Evolutionary conservation across 495 filamentous ascomycete species (phyloP).

Genomic region (Hyphodiscus hymeniophilus): DNA sequence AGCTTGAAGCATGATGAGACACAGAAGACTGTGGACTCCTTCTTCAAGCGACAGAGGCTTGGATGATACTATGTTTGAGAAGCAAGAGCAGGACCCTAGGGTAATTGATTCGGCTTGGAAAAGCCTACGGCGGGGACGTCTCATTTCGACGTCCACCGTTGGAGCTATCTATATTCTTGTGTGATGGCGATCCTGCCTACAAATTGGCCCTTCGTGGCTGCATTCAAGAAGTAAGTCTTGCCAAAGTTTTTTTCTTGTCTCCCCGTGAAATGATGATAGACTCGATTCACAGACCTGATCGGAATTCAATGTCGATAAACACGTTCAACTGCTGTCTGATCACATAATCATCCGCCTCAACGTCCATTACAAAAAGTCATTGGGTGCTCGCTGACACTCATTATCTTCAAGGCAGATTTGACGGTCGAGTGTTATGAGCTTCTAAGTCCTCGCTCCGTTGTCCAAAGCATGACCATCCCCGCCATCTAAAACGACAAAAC

Average conservation of each 20-base stretch:
- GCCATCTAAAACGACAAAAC: too few relatives aligned
- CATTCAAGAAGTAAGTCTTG: constrained; percentile 6
- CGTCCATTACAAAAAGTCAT: too few relatives aligned
- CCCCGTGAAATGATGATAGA: constrained; percentile 49
- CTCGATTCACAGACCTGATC: constrained; percentile 78
- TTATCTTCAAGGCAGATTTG: too few relatives aligned
- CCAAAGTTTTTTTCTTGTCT: constrained; percentile 5
- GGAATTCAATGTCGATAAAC: constrained; percentile 55
- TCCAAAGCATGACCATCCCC: too few relatives aligned
- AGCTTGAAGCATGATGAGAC: constrained; percentile 62
- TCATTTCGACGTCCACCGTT: too few relatives aligned
- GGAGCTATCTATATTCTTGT: too few relatives aligned
- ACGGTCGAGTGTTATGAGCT: too few relatives aligned
- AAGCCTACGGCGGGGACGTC: too few relatives aligned
- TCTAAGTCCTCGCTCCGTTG: too few relatives aligned
- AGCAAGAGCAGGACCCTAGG: not conserved
- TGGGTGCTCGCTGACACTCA: too few relatives aligned
- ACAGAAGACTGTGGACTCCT: constrained; percentile 68
- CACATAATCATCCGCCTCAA: constrained; percentile 15
- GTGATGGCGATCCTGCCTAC: too few relatives aligned
- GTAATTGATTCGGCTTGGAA: not conserved
- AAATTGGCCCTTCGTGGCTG: not conserved
- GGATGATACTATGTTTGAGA: not conserved
- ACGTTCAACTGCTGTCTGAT: constrained; percentile 77
- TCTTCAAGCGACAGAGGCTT: constrained; percentile 49